Base-by-base conservation (phyloP, 2,329 filamentous ascomycete species). In the Periconia digitata region DNA sequence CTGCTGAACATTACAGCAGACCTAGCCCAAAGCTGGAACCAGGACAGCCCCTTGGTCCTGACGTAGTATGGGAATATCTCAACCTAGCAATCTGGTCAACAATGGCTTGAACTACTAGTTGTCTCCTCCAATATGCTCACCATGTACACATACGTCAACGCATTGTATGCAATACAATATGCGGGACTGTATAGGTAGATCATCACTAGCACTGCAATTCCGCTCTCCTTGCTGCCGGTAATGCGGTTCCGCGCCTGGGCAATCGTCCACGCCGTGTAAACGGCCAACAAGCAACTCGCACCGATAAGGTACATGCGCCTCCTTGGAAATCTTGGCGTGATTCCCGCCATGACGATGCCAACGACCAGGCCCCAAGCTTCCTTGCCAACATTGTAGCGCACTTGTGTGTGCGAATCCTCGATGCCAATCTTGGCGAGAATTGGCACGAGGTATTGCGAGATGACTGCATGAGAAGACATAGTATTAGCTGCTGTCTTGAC, bases 11-110 rank as follows among this genome's bases (percentile, higher is more conserved):
- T 81, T 24, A 85, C 75, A 24, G 83, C 74, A 36, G 79, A 78
- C 62, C 85, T 80, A 10, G 85, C 76, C 10, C 77, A 80, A 16
- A 86, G 78, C 66, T 86, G 85, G 76, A 86, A 83, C 61, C 85
- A 66, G 4, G 64, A 64, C 27, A 79, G 61, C 3, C 76, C 77
- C 62, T 78, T 78, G 27, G 76, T 76, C 12, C 77, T 73, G 32
- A 79, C 73, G 40, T 72, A 73, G 65, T 76, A 79, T 0, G 76
- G 76, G 47, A 78, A 72, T 39, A 79, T 76, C 53, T 80, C 77
- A 23, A 40, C 38, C 38, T 40, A n/a, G 18, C 35, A 18, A 8
- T 8, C 18, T 37, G 27, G n/a, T 37, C 18, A 37, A 16, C 16
- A 3, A 3, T 7, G 10, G 27, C n/a, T 37, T 37, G 4, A 7